Conservation (phyloP, 2,329 filamentous ascomycete genomes). For the Calonectria hawksworthii region DNA sequence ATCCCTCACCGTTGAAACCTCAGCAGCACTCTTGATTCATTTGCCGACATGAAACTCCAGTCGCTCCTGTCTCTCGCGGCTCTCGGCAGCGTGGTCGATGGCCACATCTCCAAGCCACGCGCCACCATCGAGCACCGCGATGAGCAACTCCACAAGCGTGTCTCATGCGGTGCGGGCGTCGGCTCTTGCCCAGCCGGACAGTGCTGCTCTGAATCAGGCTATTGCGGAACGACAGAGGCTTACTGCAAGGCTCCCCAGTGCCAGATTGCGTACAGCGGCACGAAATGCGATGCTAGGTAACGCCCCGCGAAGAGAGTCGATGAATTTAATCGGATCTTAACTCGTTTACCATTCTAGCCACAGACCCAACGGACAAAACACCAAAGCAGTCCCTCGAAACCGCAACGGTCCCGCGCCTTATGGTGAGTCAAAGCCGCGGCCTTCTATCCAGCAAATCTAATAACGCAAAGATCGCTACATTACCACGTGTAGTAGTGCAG, state of each 20-base stretch:
- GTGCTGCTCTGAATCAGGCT: slow-evolving; percentile 53
- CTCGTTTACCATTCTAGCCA: not conserved
- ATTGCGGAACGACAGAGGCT: slow-evolving; percentile 49
- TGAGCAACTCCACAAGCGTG: not conserved
- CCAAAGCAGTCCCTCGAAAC: not conserved
- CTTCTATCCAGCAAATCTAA: not conserved
- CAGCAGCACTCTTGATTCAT: not conserved
- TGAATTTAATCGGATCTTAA: not conserved
- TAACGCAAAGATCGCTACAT: slow-evolving; percentile 49
- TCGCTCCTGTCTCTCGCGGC: not conserved
- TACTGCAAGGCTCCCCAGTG: slow-evolving; percentile 53
- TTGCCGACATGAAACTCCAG: not conserved
- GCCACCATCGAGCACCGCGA: not conserved
- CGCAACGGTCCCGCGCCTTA: not conserved
- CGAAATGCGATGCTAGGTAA: slow-evolving; percentile 45
- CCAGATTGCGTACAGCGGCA: slow-evolving; percentile 52
- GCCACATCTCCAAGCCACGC: not conserved
- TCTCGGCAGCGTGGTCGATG: not conserved
- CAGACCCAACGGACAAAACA: not conserved
- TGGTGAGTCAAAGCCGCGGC: not conserved
- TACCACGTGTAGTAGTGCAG: slow-evolving; percentile 50
- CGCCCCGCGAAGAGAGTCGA: not conserved
- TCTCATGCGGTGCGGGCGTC: not conserved
- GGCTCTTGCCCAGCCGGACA: slow-evolving; percentile 1
- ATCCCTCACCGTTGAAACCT: not conserved